phyloP scores from a whole-genome alignment of 306 rosid species.

The Adenanthera pavonina region DNA sequence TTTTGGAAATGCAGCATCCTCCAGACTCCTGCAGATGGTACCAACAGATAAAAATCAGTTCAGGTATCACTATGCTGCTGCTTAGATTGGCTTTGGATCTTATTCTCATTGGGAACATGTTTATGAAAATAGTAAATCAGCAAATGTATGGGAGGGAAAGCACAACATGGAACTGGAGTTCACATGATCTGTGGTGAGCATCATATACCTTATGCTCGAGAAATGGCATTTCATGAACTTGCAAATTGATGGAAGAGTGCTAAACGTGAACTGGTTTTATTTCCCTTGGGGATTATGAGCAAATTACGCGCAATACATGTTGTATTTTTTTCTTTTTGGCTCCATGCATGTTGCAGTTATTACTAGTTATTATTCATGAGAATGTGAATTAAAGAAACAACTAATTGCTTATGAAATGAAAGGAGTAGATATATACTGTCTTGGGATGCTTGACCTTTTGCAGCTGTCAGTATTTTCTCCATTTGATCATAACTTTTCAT shows the following conservation, averaged over 20 bases:
- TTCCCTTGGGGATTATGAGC: not conserved
- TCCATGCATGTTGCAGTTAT: conserved; percentile 1
- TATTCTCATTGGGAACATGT: conserved; percentile 9
- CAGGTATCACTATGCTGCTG: not conserved
- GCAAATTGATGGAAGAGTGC: conserved; percentile 1
- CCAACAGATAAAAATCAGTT: conserved; percentile 29
- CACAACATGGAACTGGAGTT: conserved; percentile 8
- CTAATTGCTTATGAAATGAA: not conserved
- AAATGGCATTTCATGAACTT: not conserved
- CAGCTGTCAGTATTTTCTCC: not conserved
- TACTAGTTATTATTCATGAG: conserved; percentile 18
- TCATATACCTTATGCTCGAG: conserved; percentile 18
- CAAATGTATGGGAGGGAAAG: not conserved
- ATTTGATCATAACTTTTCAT: not conserved
- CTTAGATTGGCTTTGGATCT: conserved; percentile 31
- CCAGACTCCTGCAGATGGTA: conserved; percentile 21
- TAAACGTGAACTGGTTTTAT: conserved; percentile 11
- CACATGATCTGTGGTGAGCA: conserved; percentile 22
- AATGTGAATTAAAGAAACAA: not conserved
- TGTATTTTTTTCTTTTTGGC: not conserved
- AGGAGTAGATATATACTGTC: not conserved
- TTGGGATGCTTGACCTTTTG: not conserved
- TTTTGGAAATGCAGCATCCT: conserved; percentile 30
- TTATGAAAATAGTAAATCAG: not conserved
- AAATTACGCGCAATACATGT: conserved; percentile 11